Percentiles rank a stretch among this genome's conserved stretches.
phyloP scores from a whole-genome alignment of 2,329 filamentous ascomycete genomes.

The Hypoxylon rubiginosum region DNA sequence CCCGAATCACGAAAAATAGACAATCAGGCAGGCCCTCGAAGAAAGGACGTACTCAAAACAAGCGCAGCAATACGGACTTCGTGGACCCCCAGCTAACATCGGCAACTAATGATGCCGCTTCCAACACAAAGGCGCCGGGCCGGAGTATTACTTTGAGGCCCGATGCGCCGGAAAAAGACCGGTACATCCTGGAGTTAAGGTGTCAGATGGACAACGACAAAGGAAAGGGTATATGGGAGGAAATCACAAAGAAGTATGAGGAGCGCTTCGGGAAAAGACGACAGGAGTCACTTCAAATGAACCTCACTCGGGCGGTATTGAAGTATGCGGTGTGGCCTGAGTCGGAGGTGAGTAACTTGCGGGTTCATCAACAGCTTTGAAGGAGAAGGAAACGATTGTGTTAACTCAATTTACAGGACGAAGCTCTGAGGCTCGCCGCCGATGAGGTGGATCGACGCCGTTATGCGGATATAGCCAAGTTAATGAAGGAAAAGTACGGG shows the following conservation, averaged over 20 bases:
- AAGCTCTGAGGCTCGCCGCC: slow-evolving; percentile 55
- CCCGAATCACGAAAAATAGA: slow-evolving; percentile 38
- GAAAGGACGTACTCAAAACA: slow-evolving; percentile 35
- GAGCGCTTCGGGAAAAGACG: slow-evolving; percentile 53
- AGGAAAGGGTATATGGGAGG: slow-evolving; percentile 71
- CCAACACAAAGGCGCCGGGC: slow-evolving; percentile 53
- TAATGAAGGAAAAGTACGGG: slow-evolving; percentile 62
- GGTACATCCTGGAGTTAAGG: slow-evolving; percentile 64
- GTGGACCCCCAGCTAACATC: slow-evolving; percentile 30
- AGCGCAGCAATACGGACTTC: slow-evolving; percentile 18
- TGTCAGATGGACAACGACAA: slow-evolving; percentile 61
- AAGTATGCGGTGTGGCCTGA: slow-evolving; percentile 64
- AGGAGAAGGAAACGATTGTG: background rate
- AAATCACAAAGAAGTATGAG: slow-evolving; percentile 62
- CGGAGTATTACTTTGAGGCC: slow-evolving; percentile 57
- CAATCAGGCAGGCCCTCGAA: slow-evolving; percentile 42
- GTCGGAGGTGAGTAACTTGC: slow-evolving; percentile 62
- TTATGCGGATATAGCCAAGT: slow-evolving; percentile 58
- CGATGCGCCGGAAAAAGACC: slow-evolving; percentile 62
- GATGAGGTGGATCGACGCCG: slow-evolving; percentile 58
- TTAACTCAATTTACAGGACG: slow-evolving; percentile 53
- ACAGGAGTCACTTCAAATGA: slow-evolving; percentile 69
- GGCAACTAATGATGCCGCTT: slow-evolving; percentile 45
- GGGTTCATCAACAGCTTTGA: background rate
- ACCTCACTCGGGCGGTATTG: slow-evolving; percentile 64